These are phyloP conservation scores for Colletotrichum sp. DNA, from an alignment of 2,329 filamentous ascomycete genomes.

Conservation along the genomic window DNA sequence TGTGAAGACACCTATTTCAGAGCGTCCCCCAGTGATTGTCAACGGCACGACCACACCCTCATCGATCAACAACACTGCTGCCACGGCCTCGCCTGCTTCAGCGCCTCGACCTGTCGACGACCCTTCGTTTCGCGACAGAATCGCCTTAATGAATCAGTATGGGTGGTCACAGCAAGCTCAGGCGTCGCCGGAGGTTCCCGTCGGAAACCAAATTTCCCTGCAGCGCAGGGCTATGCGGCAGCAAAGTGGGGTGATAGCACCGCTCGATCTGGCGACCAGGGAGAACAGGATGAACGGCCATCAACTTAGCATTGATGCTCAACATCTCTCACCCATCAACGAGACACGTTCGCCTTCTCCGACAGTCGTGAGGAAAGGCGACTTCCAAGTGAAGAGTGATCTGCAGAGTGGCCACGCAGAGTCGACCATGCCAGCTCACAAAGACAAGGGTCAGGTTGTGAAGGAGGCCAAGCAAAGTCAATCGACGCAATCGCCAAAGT, in stretches of 20 bases:
- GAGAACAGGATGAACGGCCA: slow-evolving; percentile 44
- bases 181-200: slow-evolving; percentile 27
- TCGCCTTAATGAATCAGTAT: slow-evolving; percentile 40
- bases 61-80: not conserved
- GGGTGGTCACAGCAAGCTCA: slow-evolving; percentile 4
- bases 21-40: slow-evolving; percentile 36
- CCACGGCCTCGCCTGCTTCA: slow-evolving; percentile 7
- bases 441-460: slow-evolving; percentile 20
- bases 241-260: slow-evolving; percentile 56
- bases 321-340: slow-evolving; percentile 74
- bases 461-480: slow-evolving; percentile 31
- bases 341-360: slow-evolving; percentile 77
- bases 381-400: slow-evolving; percentile 3
- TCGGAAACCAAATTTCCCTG: slow-evolving; percentile 34
- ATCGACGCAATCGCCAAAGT: slow-evolving; percentile 25
- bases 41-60: slow-evolving; percentile 35
- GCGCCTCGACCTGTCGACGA: slow-evolving; percentile 31
- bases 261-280: slow-evolving; percentile 59
- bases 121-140: slow-evolving; percentile 45
- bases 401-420: not conserved
- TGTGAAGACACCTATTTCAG: slow-evolving; percentile 22
- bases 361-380: slow-evolving; percentile 56
- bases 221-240: slow-evolving; percentile 44
- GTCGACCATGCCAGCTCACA: not conserved
- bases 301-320: slow-evolving; percentile 39